These are phyloP conservation scores for Pachyrhizus erosus DNA, from an alignment of 306 rosid species.

Conservation along the genomic window DNA sequence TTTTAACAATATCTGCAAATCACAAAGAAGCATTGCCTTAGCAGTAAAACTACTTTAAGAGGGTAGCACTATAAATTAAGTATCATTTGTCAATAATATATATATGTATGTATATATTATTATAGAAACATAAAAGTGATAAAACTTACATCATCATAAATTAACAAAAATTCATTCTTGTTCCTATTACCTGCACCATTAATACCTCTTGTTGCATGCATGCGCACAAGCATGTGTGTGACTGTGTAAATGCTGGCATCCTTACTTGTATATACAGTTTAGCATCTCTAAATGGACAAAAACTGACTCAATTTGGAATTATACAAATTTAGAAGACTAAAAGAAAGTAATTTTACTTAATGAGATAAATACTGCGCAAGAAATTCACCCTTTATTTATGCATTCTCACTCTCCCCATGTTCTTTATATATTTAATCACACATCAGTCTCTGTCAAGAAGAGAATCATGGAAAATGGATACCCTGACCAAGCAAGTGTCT, in stretches of 20 bases:
- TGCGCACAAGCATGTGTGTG: too few relatives aligned
- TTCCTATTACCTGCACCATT: too few relatives aligned
- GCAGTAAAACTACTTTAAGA: conserved; percentile 6
- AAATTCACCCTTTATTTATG: not conserved
- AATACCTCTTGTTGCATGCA: too few relatives aligned
- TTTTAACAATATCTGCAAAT: conserved; percentile 75
- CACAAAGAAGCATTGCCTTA: conserved; percentile 32
- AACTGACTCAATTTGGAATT: not conserved
- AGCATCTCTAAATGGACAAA: too few relatives aligned
- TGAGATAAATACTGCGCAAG: not conserved
- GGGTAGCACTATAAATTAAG: conserved; percentile 9
- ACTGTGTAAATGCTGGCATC: too few relatives aligned
- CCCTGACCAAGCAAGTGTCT: too few relatives aligned
- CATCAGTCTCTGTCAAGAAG: not conserved
- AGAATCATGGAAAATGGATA: not conserved
- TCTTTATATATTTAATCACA: not conserved
- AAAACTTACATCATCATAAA: too few relatives aligned
- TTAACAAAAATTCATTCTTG: too few relatives aligned
- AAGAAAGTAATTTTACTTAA: conserved; percentile 6
- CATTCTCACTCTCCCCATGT: not conserved
- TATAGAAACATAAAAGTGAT: too few relatives aligned
- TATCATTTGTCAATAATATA: not conserved
- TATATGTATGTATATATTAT: too few relatives aligned
- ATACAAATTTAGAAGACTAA: not conserved
- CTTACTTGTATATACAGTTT: too few relatives aligned